Conservation (phyloP, 140 eudicot genomes). For the Erigeron philadelphicus region DNA sequence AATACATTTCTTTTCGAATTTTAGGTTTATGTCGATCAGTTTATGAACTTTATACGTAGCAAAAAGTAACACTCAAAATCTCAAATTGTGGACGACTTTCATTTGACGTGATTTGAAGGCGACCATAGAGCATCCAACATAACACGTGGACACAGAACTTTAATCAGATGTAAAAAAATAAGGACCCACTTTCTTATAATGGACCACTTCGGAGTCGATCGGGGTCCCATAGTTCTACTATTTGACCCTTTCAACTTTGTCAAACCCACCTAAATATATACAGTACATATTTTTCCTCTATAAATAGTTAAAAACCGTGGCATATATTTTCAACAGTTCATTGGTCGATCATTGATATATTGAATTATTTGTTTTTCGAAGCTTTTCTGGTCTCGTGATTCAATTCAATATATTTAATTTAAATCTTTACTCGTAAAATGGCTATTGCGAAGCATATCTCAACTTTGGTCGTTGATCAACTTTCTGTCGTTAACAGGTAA, state of each 20-base stretch:
- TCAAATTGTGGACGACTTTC: conserved; percentile 11
- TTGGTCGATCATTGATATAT: background rate
- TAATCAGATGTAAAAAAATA: background rate
- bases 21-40: no score
- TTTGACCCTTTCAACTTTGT: background rate
- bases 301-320: background rate
- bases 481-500: background rate
- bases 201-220: background rate
- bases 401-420: background rate
- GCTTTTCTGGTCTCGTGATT: background rate
- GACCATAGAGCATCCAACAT: background rate
- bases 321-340: background rate
- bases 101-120: conserved; percentile 26
- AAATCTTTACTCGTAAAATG: background rate
- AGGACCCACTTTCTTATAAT: no score
- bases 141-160: conserved; percentile 22
- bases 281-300: background rate
- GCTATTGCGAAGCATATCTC: background rate
- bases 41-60: background rate
- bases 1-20: no score
- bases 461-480: background rate
- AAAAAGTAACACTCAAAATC: background rate
- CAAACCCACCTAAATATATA: background rate
- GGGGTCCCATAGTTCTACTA: background rate
- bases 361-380: background rate